Conservation (phyloP, 1,284 basidiomycete species). For the Leucoagaricus sp. region DNA sequence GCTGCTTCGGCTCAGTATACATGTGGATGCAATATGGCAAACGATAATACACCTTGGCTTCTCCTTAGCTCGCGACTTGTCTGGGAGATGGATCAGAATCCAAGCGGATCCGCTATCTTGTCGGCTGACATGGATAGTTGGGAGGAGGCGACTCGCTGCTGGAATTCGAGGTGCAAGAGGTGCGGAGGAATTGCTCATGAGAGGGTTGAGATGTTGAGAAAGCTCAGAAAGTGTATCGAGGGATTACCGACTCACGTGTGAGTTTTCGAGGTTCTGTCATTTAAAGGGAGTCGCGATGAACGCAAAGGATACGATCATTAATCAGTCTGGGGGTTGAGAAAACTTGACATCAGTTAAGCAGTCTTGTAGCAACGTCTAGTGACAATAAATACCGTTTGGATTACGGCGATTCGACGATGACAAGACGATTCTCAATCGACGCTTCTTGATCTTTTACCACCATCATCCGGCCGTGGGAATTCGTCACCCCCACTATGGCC, state of each 20-base stretch:
- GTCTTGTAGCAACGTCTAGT: too few species aligned
- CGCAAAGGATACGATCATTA: too few species aligned
- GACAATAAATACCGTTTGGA: too few species aligned
- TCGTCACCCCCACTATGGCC: too few species aligned
- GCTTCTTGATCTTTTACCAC: too few species aligned
- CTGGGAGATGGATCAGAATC: slow-evolving; percentile 40
- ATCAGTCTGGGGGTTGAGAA: too few species aligned
- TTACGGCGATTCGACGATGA: too few species aligned
- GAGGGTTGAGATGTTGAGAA: neutral
- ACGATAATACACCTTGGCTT: neutral
- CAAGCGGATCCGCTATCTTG: slow-evolving; percentile 38
- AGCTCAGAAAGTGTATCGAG: neutral
- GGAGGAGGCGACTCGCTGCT: neutral
- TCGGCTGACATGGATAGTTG: slow-evolving; percentile 32
- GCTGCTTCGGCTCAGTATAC: neutral
- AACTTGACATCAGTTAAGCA: too few species aligned
- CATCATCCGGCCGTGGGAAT: too few species aligned
- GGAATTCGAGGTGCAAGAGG: neutral
- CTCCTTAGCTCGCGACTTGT: slow-evolving; percentile 29
- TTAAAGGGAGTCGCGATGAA: too few species aligned
- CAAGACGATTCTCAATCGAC: too few species aligned
- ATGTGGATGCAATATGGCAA: neutral
- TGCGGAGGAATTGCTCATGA: neutral
- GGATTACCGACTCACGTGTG: neutral
- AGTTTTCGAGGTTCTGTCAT: too few species aligned